Conservation (phyloP, 352 stramenopile genomes). For the Pythium phragmitis region DNA sequence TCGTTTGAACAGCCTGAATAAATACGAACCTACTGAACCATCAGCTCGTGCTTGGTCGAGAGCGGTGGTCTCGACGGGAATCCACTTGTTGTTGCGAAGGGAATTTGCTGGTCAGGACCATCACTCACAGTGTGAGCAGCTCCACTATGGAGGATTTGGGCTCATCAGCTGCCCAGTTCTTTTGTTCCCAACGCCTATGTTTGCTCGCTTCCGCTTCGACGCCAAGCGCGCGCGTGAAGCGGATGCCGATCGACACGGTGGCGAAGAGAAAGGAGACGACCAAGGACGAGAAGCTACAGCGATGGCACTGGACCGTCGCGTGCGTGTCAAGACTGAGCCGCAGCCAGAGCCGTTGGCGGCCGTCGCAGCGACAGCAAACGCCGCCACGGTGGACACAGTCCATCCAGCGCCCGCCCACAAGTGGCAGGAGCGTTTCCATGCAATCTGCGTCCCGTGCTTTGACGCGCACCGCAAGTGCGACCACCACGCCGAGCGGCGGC, state of each 20-base stretch:
- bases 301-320: not conserved
- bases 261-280: not conserved
- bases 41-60: too few relatives aligned
- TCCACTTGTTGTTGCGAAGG: not conserved
- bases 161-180: not conserved
- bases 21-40: too few relatives aligned
- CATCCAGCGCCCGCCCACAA: slow-evolving; percentile 26
- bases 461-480: slow-evolving; percentile 40
- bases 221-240: slow-evolving; percentile 40
- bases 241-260: slow-evolving; percentile 19
- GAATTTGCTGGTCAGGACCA: slow-evolving; percentile 6
- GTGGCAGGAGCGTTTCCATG: slow-evolving; percentile 85
- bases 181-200: slow-evolving; percentile 25
- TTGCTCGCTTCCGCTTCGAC: slow-evolving; percentile 61
- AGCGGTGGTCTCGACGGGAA: too few relatives aligned
- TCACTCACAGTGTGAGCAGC: slow-evolving; percentile 7
- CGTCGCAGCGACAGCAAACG: not conserved
- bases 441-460: slow-evolving; percentile 76
- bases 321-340: slow-evolving; percentile 18
- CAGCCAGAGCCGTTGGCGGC: slow-evolving; percentile 10
- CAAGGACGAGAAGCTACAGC: not conserved
- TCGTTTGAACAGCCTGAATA: too few relatives aligned
- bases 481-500: slow-evolving; percentile 59
- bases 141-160: not conserved
- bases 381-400: too few relatives aligned